phyloP scores from a whole-genome alignment of 2,329 filamentous ascomycete species.

The Claviceps spartinae region DNA sequence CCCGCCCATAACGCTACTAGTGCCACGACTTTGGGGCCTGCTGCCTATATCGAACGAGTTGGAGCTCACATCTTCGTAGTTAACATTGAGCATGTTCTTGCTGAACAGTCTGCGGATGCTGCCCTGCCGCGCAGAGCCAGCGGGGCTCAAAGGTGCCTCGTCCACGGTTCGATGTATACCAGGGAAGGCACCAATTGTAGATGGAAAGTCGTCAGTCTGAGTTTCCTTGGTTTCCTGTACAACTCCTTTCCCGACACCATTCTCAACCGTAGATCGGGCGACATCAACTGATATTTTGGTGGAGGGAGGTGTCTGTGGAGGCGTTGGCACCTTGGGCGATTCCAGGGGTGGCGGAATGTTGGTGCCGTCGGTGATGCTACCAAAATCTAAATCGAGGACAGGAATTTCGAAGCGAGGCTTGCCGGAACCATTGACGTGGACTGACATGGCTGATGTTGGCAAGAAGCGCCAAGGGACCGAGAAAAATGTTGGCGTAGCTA shows the following conservation, averaged over 20 bases:
- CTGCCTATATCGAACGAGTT: constrained; percentile 24
- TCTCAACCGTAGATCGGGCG: neutral
- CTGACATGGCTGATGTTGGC: constrained; percentile 15
- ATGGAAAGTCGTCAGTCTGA: constrained; percentile 5
- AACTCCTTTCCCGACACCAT: neutral
- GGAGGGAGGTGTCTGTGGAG: constrained; percentile 23
- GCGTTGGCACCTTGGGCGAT: constrained; percentile 37
- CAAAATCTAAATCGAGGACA: constrained; percentile 43
- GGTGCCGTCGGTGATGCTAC: constrained; percentile 46
- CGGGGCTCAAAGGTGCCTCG: constrained; percentile 38
- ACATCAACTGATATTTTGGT: constrained; percentile 11
- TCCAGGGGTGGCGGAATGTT: constrained; percentile 45
- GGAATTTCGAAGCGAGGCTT: constrained; percentile 40
- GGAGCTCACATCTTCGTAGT: constrained; percentile 35
- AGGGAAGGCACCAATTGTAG: constrained; percentile 26
- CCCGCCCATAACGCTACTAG: constrained; percentile 34
- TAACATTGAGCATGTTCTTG: constrained; percentile 39
- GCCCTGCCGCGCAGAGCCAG: constrained; percentile 36
- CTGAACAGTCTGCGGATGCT: constrained; percentile 46
- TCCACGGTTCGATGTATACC: constrained; percentile 37
- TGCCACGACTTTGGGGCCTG: constrained; percentile 38
- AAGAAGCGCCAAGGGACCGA: neutral
- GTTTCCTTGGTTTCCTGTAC: neutral
- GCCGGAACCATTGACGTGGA: constrained; percentile 16
- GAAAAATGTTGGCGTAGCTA: neutral